Evolutionary conservation across 2,329 filamentous ascomycete genomes (phyloP), one percentile per base, ranked within the genome.

Genomic region (Colletotrichum sp.): DNA sequence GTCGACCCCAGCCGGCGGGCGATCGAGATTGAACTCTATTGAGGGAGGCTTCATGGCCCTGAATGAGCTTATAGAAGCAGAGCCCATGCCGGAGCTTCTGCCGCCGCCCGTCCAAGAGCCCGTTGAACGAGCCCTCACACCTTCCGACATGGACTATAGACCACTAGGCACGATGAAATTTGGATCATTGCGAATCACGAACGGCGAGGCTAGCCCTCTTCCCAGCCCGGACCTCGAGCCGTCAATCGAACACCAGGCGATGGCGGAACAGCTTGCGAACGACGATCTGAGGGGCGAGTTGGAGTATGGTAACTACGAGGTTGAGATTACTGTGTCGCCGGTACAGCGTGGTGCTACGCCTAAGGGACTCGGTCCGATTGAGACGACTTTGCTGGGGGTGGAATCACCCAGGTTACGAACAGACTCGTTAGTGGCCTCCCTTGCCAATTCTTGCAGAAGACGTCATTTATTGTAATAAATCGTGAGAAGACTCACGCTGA

Each of bases 161-260:
- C 90, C 92, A 61, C 88, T 91, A 36, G 92, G 92, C 5, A 90
- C 87, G 13, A 93, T 92, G 80, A 92, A 92, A 80, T 88, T 92
- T 69, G 92, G 92, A 3, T 91, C 91, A 3, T 80, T 93, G 66
- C 88, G 90, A 43, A 93, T 93, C 72, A 92, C 87, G 26, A 93
- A 93, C 81, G 92, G 91, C 16, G 84, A 86, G 5, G 86, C 83
- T 2, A 90, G 88, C 72, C 92, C 92, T 4, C 82, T 82, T 16
- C 82, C 84, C n/a, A 91, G 88, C 63, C 83, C 86, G 13, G 77
- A 77, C 6, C 60, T 75, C 8, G 77, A 77, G 28, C 70, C 70
- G 18, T 48, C 52, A 6, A 32, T 21, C 5, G 34, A 64, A 32
- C 24, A 43, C 9, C 43, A 55, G 26, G 28, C 28, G 32, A 57